Base-by-base conservation (phyloP, 1,139 yeast species). In the Candida gigantensis region DNA sequence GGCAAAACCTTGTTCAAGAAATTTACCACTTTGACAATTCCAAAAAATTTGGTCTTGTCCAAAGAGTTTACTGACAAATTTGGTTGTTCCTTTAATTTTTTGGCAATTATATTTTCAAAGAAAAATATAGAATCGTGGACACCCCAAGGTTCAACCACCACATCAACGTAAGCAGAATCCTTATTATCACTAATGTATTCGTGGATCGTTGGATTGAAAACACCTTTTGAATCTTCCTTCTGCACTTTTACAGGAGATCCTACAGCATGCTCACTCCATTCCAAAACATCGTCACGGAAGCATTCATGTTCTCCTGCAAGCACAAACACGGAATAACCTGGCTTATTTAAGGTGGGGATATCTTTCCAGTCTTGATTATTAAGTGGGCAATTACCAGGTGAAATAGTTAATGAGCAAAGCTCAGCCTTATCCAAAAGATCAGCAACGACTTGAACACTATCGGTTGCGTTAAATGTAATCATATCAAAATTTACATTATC, bases 101-200 rank as follows among this genome's bases (percentile, higher is more conserved):
- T n/a, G n/a, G n/a, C n/a, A 9, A 20, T 9, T 20, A n/a, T 20
- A 20, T 20, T 9, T 20, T 20, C 23, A 20, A 20, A 20, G n/a
- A 20, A 17, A 68, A n/a, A n/a, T n/a, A n/a, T n/a, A n/a, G n/a
- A n/a, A n/a, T n/a, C n/a, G n/a, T n/a, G n/a, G n/a, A n/a, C 53
- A 3, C 76, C 76, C 65, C 63, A 61, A 1, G 75, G 76, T 44
- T 70, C 74, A 21, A 68, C 54, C 40, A 50, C 60, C 3, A 60
- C 45, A 21, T 41, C 29, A 27, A 49, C 39, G 38, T 53, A 34
- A 35, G 58, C 47, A 31, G 50, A 31, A 32, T 49, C 34, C 35
- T 47, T 45, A 11, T 24, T 12, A 32, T 45, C 28, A 7, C 26
- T 24, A 24, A 24, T 24, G 34, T 41, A 53, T 16, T 42, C 46